Evolutionary conservation across 2,329 filamentous ascomycete species (phyloP).

Genomic region (Fusarium floridanum): DNA sequence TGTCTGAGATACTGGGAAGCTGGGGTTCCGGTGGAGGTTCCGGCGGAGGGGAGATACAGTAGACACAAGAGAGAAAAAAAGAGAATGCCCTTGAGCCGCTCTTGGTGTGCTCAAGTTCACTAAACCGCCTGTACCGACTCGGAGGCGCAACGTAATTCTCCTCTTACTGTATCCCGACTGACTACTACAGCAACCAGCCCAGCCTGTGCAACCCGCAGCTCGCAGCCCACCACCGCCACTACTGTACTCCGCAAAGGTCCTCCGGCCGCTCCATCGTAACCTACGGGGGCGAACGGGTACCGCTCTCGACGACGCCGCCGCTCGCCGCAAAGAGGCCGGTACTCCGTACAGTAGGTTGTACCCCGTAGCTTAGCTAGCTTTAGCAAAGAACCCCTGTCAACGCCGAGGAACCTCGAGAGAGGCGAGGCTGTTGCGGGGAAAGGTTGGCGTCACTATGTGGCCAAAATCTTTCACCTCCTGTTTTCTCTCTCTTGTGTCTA

Average conservation of each 20-base stretch:
- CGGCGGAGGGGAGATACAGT: slow-evolving; percentile 27
- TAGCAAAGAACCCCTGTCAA: neutral
- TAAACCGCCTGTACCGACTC: neutral
- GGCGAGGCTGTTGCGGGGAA: slow-evolving; percentile 47
- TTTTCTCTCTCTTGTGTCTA: too few relatives aligned
- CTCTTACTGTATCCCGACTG: slow-evolving; percentile 19
- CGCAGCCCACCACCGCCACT: slow-evolving; percentile 31
- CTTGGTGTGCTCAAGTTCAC: neutral
- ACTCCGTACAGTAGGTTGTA: neutral
- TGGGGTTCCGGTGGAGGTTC: slow-evolving; percentile 12
- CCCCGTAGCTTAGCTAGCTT: slow-evolving; percentile 4
- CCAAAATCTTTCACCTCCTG: slow-evolving; percentile 24
- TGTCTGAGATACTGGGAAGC: slow-evolving; percentile 3
- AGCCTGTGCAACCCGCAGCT: neutral
- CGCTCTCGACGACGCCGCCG: neutral
- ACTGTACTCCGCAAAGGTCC: slow-evolving; percentile 35
- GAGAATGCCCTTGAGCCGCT: slow-evolving; percentile 24
- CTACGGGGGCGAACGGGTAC: slow-evolving; percentile 1
- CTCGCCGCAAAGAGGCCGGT: slow-evolving; percentile 24
- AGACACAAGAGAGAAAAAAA: neutral
- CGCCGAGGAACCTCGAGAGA: slow-evolving; percentile 5
- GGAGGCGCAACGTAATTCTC: neutral
- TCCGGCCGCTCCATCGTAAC: slow-evolving; percentile 19
- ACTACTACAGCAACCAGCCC: slow-evolving; percentile 24
- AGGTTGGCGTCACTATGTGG: slow-evolving; percentile 38